Conservation (phyloP, 352 stramenopile genomes). For the Pythium insidiosum region DNA sequence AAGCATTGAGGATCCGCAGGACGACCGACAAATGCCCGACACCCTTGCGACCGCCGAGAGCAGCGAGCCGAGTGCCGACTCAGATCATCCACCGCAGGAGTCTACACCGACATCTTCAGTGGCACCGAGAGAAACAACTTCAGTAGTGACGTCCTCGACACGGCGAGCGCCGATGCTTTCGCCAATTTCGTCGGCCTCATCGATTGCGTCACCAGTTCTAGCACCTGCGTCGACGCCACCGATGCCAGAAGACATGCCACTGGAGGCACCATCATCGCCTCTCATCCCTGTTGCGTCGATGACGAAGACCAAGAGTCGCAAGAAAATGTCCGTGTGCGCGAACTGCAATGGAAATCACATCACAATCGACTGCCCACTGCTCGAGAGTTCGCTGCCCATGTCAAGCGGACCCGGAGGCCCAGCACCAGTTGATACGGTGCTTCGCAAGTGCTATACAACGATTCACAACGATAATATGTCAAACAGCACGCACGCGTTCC, state of each 20-base stretch:
- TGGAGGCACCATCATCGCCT: constrained; percentile 12
- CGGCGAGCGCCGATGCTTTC: too few relatives aligned
- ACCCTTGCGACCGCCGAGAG: neutral
- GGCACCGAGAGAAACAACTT: too few relatives aligned
- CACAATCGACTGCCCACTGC: constrained; percentile 63
- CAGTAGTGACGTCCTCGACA: too few relatives aligned
- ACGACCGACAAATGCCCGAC: neutral
- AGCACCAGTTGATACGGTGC: constrained; percentile 70
- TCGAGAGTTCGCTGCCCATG: constrained; percentile 56
- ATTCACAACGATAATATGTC: constrained; percentile 81
- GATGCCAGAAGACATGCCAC: too few relatives aligned
- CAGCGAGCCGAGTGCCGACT: neutral
- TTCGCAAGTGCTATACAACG: constrained; percentile 83
- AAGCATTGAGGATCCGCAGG: neutral
- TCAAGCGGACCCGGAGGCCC: too few relatives aligned
- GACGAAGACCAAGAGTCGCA: constrained; percentile 44
- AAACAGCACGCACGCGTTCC: constrained; percentile 79
- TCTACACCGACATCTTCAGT: too few relatives aligned
- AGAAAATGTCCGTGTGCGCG: constrained; percentile 56
- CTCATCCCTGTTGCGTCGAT: constrained; percentile 27
- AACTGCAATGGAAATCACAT: constrained; percentile 82
- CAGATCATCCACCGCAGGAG: too few relatives aligned
- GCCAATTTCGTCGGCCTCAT: too few relatives aligned
- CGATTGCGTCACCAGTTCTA: too few relatives aligned
- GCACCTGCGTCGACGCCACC: constrained; percentile 1